Evolutionary conservation across 1,284 basidiomycete species (phyloP).

Genomic region (Caloboletus inedulis): DNA sequence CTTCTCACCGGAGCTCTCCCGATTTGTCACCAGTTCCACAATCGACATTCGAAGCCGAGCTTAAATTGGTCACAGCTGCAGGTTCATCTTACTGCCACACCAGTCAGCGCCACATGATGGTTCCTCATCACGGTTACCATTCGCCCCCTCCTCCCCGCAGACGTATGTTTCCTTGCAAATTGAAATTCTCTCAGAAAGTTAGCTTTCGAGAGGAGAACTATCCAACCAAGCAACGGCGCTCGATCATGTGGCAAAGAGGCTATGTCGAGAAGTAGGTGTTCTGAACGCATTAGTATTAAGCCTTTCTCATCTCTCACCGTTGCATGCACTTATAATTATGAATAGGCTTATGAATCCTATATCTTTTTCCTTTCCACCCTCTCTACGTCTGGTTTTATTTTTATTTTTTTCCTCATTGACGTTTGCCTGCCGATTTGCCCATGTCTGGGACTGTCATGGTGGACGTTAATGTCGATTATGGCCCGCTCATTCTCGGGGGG

Average conservation of each 20-base stretch:
- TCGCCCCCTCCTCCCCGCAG: not conserved
- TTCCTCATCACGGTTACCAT: not conserved
- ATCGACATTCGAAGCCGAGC: not conserved
- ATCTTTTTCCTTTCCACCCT: not conserved
- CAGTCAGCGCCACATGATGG: not conserved
- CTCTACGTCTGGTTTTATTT: not conserved
- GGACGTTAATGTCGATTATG: conserved; percentile 14
- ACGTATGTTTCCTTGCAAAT: not conserved
- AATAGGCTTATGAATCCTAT: not conserved
- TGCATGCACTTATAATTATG: conserved; percentile 8
- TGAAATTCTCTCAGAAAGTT: not conserved
- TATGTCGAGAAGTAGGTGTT: not conserved
- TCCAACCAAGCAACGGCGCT: not conserved
- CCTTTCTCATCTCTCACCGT: conserved; percentile 3
- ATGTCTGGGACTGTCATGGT: not conserved
- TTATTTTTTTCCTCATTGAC: not conserved
- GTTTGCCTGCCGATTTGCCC: not conserved
- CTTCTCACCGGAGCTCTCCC: not conserved
- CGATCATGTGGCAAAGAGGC: too few species aligned
- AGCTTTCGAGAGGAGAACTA: not conserved
- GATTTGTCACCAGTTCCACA: not conserved
- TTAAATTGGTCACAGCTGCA: not conserved
- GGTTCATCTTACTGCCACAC: too few species aligned
- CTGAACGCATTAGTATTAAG: not conserved
- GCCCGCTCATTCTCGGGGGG: conserved; percentile 24